Evolutionary conservation across 805 yeast species (phyloP).

Genomic region (Debaryomyces tyrocola): DNA sequence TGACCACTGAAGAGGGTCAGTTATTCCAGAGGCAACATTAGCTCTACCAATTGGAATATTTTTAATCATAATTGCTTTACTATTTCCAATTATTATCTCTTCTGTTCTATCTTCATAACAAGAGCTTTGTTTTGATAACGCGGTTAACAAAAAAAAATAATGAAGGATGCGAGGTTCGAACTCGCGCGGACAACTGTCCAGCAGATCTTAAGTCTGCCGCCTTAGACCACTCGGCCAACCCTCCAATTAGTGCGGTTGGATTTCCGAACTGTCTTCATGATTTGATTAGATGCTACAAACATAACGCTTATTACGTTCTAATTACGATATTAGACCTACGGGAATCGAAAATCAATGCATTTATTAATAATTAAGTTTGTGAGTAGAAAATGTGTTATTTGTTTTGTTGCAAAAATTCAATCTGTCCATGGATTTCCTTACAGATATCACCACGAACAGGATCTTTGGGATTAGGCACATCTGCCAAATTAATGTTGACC

Average conservation of each 20-base stretch:
- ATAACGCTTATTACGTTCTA: background rate
- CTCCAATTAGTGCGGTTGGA: slow-evolving; percentile 25
- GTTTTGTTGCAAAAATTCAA: slow-evolving; percentile 17
- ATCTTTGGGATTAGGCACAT: slow-evolving; percentile 20
- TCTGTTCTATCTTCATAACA: background rate
- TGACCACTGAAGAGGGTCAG: slow-evolving; percentile 35
- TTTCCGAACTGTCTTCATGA: background rate
- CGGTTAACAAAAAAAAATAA: slow-evolving; percentile 23
- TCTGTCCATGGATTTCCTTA: slow-evolving; percentile 21
- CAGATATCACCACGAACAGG: slow-evolving; percentile 25
- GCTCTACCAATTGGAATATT: slow-evolving; percentile 13
- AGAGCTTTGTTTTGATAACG: background rate
- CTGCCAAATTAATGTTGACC: slow-evolving; percentile 15
- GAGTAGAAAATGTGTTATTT: background rate
- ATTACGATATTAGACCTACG: background rate
- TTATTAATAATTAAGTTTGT: background rate
- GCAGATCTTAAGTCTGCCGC: slow-evolving; percentile 53
- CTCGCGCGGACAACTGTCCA: slow-evolving; percentile 53
- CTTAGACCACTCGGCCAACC: slow-evolving; percentile 56
- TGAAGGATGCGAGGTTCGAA: slow-evolving; percentile 56
- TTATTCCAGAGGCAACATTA: slow-evolving; percentile 11
- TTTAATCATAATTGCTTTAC: slow-evolving; percentile 9
- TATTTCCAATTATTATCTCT: background rate
- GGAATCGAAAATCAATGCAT: too few relatives aligned
- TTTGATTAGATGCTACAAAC: background rate